These are phyloP conservation scores for Penicillium crustosum DNA, from an alignment of 2,329 filamentous ascomycete species.

Conservation along the genomic window DNA sequence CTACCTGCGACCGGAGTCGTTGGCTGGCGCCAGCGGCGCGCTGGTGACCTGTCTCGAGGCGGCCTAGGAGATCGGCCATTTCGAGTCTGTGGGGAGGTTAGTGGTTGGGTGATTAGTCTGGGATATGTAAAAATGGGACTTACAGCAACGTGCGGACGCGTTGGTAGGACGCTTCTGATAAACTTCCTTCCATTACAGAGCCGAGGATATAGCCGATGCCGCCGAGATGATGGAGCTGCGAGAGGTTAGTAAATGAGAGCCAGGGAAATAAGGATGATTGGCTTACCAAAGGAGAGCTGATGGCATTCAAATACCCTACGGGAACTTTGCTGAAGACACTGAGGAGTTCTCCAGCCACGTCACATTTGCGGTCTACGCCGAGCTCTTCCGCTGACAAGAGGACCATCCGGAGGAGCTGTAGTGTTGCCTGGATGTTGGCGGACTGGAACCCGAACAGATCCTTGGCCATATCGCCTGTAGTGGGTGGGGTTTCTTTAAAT, in stretches of 20 bases:
- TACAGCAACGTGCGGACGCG: slow-evolving; percentile 44
- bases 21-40: slow-evolving; percentile 42
- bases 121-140: slow-evolving; percentile 7
- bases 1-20: slow-evolving; percentile 43
- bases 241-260: neutral
- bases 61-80: slow-evolving; percentile 49
- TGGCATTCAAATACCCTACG: slow-evolving; percentile 48
- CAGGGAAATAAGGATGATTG: too few relatives aligned
- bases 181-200: slow-evolving; percentile 46
- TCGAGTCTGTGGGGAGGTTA: slow-evolving; percentile 26
- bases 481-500: slow-evolving; percentile 27
- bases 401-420: slow-evolving; percentile 51
- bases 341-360: slow-evolving; percentile 48
- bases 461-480: slow-evolving; percentile 33
- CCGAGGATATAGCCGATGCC: slow-evolving; percentile 53
- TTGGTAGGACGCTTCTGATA: slow-evolving; percentile 46
- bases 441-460: slow-evolving; percentile 52
- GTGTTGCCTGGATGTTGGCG: slow-evolving; percentile 52
- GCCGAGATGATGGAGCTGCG: slow-evolving; percentile 47
- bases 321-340: slow-evolving; percentile 47
- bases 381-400: slow-evolving; percentile 41
- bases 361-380: slow-evolving; percentile 47
- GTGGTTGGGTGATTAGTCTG: neutral
- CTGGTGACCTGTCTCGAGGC: slow-evolving; percentile 45
- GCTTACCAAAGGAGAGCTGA: slow-evolving; percentile 47